Percentiles rank a stretch among this genome's conserved stretches.
Evolutionary conservation across 2,329 filamentous ascomycete species (phyloP).

Genomic region (Trichoderma sp.): DNA sequence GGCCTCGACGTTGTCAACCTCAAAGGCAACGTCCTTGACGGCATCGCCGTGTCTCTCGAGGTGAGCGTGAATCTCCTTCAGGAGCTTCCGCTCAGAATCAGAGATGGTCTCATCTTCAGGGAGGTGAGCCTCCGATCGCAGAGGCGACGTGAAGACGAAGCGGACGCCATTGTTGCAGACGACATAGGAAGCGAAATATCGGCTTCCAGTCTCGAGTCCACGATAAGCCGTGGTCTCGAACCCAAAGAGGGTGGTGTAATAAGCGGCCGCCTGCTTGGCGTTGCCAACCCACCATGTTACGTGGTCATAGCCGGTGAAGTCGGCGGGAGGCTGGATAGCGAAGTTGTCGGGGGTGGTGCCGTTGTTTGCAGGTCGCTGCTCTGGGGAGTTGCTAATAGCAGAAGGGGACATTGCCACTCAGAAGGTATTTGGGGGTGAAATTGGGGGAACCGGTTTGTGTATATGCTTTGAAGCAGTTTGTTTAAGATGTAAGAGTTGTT

Average conservation of each 20-base stretch:
- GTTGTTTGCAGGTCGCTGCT: slow-evolving; percentile 43
- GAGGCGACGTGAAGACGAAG: slow-evolving; percentile 81
- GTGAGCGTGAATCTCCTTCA: slow-evolving; percentile 77
- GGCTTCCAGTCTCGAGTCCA: slow-evolving; percentile 83
- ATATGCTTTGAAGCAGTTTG: neutral
- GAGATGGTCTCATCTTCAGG: slow-evolving; percentile 60
- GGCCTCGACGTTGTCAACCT: slow-evolving; percentile 82
- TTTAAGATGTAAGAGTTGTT: neutral
- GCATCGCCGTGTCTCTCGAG: slow-evolving; percentile 87
- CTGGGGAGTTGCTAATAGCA: slow-evolving; percentile 52
- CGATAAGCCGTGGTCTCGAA: slow-evolving; percentile 80
- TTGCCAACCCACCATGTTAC: slow-evolving; percentile 97
- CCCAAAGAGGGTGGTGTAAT: slow-evolving; percentile 84
- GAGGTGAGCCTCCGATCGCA: slow-evolving; percentile 60
- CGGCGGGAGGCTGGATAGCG: slow-evolving; percentile 50
- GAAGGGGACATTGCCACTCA: slow-evolving; percentile 55
- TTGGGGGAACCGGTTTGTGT: neutral
- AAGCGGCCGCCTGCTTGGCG: slow-evolving; percentile 89
- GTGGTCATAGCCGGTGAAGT: slow-evolving; percentile 85
- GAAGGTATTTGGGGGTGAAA: slow-evolving; percentile 10
- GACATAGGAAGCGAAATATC: slow-evolving; percentile 80
- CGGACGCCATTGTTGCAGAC: slow-evolving; percentile 72
- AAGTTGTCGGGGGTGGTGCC: slow-evolving; percentile 49
- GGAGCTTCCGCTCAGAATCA: slow-evolving; percentile 59
- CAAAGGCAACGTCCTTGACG: slow-evolving; percentile 92